phyloP scores from a whole-genome alignment of 352 stramenopile genomes.

The Peronosclerospora sorghi region DNA sequence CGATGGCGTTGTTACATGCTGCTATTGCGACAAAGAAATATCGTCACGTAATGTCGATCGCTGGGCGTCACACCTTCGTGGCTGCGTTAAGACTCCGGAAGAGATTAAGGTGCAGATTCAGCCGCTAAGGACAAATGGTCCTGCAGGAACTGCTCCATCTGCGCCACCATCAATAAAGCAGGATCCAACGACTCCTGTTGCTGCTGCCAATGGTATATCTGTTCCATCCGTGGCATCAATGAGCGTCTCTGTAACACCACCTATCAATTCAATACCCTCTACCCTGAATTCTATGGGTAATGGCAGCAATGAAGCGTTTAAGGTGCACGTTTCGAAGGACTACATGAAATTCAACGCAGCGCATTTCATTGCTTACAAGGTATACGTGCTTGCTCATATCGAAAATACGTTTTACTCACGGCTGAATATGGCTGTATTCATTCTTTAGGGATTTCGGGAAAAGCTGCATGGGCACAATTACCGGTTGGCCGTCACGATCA shows the following conservation, averaged over 20 bases:
- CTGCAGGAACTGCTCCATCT: not conserved
- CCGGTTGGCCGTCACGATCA: constrained; percentile 86
- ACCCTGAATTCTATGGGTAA: constrained; percentile 17
- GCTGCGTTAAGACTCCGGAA: constrained; percentile 64
- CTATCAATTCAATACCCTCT: not conserved
- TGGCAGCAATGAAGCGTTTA: constrained; percentile 68
- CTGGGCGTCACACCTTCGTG: constrained; percentile 70
- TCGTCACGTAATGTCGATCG: constrained; percentile 74
- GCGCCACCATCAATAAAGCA: not conserved
- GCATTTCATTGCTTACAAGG: constrained; percentile 86
- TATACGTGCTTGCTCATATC: constrained; percentile 2
- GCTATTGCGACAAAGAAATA: constrained; percentile 81
- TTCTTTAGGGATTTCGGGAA: constrained; percentile 87
- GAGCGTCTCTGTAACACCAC: constrained; percentile 3
- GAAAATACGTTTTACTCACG: not conserved
- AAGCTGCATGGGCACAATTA: constrained; percentile 98
- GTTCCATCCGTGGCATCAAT: not conserved
- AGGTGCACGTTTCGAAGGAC: constrained; percentile 83
- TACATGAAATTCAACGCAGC: constrained; percentile 89
- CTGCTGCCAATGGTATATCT: not conserved
- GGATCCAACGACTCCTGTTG: not conserved
- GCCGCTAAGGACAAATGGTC: constrained; percentile 26
- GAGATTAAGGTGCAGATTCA: constrained; percentile 73
- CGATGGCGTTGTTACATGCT: constrained; percentile 63
- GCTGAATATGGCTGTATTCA: not conserved